Evolutionary conservation across 2,329 filamentous ascomycete species (phyloP), one percentile per base, ranked within the genome.

Genomic region (Claviceps digitariae): DNA sequence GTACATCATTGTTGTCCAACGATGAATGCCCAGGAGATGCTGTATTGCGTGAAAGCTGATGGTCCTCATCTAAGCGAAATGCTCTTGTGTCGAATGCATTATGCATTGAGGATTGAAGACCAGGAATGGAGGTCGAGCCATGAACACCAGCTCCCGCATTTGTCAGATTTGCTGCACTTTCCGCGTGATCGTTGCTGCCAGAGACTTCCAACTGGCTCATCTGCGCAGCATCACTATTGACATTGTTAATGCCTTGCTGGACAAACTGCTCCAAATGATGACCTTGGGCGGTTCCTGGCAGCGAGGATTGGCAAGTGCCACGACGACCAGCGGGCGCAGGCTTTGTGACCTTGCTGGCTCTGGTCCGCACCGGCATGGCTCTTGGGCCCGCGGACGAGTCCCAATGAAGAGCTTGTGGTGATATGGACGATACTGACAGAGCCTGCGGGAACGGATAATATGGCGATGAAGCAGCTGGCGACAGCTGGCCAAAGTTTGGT

Each of bases 341-440:
- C 62, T 75, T 76, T 51, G 67, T 69, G 60, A 75, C 71, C 62
- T 73, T 74, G 64, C 62, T 69, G 38, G 66, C 66, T 52, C 69
- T 69, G 57, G 62, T 68, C 53, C 69, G 69, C 55, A 61, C 56
- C 48, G 68, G 57, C 56, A 61, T 60, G 43, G 15, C 46, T 41
- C 50, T 49, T 31, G 23, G 34, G 27, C 10, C 31, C 29, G 36
- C 41, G 27, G 5, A 25, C n/a, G n/a, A 17, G 43, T 20, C 49
- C 44, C 36, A 54, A 17, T 52, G 45, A 17, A 47, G n/a, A 17
- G 27, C 27, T 21, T 55, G 53, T 31, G 51, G 41, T 15, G 38
- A 36, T 46, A 55, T 40, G 7, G 53, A 55, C 23, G 44, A 27
- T n/a, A 52, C 50, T n/a, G 36, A 12, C 36, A 46, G 38, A 27